These are phyloP conservation scores for Podaxis pistillaris DNA, from an alignment of 768 basidiomycete species.

Conservation along the genomic window DNA sequence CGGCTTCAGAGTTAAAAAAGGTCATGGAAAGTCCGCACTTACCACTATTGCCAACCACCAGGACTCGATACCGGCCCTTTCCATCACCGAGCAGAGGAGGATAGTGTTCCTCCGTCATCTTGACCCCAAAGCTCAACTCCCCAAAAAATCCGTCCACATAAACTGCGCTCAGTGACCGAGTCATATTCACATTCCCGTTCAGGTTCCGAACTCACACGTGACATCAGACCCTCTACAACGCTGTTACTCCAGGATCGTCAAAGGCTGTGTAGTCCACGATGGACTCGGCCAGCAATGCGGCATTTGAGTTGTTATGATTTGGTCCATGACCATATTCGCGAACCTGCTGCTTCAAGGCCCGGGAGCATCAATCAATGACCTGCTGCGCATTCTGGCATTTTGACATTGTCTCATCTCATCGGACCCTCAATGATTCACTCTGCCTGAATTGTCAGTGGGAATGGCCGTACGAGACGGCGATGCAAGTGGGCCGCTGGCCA, in stretches of 20 bases:
- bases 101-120: not conserved
- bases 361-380: constrained; percentile 2
- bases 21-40: constrained; percentile 14
- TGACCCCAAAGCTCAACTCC: not conserved
- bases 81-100: constrained; percentile 25
- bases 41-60: constrained; percentile 50
- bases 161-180: not conserved
- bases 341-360: not conserved
- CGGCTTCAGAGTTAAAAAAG: constrained; percentile 17
- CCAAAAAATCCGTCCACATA: not conserved
- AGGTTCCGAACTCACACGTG: not conserved
- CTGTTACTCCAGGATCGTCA: not conserved
- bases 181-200: not conserved
- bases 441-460: not conserved
- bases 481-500: constrained; percentile 2
- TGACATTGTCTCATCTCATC: constrained; percentile 8
- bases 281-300: not conserved
- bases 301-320: not conserved
- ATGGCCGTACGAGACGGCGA: not conserved
- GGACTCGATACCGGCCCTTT: constrained; percentile 44
- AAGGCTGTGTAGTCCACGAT: constrained; percentile 1
- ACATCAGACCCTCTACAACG: not conserved
- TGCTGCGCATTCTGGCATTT: constrained; percentile 5
- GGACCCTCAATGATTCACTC: not conserved
- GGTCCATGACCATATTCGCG: not conserved